These are phyloP conservation scores for Camelina hispida DNA, from an alignment of 345 rosid species.

Conservation along the genomic window DNA sequence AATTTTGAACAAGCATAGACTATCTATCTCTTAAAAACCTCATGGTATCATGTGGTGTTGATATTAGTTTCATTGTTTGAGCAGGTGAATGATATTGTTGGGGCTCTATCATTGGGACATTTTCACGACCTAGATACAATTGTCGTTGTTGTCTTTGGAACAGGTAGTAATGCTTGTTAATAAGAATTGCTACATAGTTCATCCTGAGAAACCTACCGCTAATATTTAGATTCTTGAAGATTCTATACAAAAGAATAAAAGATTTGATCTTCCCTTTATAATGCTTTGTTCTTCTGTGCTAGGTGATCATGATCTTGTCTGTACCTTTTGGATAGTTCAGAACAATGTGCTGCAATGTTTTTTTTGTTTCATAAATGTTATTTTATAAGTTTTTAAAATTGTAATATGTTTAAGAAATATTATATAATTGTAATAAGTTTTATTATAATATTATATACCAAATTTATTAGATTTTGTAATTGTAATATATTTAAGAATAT, in stretches of 20 bases:
- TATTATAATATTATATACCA: too few species aligned
- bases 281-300: conserved; percentile 16
- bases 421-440: too few species aligned
- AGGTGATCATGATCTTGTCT: too few species aligned
- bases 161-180: conserved; percentile 94
- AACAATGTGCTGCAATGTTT: too few species aligned
- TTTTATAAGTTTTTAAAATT: too few species aligned
- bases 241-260: background rate
- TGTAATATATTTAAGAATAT: too few species aligned
- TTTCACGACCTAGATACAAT: conserved; percentile 89
- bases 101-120: conserved; percentile 88
- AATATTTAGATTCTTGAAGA: background rate
- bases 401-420: too few species aligned
- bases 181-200: background rate
- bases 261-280: background rate
- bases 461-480: too few species aligned
- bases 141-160: conserved; percentile 92
- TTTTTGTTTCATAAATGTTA: too few species aligned
- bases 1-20: background rate
- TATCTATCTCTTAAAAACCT: background rate
- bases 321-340: too few species aligned
- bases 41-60: conserved; percentile 8
- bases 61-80: conserved; percentile 29
- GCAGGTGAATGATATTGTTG: conserved; percentile 95
- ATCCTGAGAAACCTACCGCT: conserved; percentile 8